Conservation (phyloP, 805 yeast genomes). For the Wickerhamiella alocasiicola region DNA sequence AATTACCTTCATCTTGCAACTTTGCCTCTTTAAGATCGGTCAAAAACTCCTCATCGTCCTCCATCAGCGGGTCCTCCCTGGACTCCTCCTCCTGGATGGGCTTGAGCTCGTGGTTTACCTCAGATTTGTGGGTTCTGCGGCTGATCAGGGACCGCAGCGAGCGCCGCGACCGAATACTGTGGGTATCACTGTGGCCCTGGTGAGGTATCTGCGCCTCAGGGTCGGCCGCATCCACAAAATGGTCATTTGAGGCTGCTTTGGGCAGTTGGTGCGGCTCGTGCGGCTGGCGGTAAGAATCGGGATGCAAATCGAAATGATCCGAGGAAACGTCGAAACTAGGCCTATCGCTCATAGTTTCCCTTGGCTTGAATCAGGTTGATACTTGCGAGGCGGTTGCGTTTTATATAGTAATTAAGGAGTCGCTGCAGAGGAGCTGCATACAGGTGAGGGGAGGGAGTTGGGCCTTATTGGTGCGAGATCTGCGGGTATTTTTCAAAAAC, state of each 20-base stretch:
- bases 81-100: conserved; percentile 12
- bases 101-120: not conserved
- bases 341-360: not conserved
- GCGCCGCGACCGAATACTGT: not conserved
- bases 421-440: too few species aligned
- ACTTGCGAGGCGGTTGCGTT: too few species aligned
- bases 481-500: too few species aligned
- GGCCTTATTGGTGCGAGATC: too few species aligned
- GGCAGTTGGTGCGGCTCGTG: too few species aligned
- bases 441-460: too few species aligned
- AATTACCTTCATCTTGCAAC: conserved; percentile 11
- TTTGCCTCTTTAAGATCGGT: conserved; percentile 20
- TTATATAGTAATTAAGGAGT: too few species aligned
- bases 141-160: conserved; percentile 4
- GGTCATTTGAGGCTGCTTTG: not conserved
- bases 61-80: conserved; percentile 6
- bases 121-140: conserved; percentile 2
- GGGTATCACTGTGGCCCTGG: not conserved
- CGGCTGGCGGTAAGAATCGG: too few species aligned
- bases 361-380: too few species aligned
- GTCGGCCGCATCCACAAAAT: conserved; percentile 2
- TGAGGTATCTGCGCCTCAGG: conserved; percentile 5
- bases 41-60: conserved; percentile 10
- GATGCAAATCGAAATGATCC: not conserved
- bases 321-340: conserved; percentile 6